These are phyloP conservation scores for Copromyces sp. DNA, from an alignment of 495 filamentous ascomycete species.

Conservation along the genomic window DNA sequence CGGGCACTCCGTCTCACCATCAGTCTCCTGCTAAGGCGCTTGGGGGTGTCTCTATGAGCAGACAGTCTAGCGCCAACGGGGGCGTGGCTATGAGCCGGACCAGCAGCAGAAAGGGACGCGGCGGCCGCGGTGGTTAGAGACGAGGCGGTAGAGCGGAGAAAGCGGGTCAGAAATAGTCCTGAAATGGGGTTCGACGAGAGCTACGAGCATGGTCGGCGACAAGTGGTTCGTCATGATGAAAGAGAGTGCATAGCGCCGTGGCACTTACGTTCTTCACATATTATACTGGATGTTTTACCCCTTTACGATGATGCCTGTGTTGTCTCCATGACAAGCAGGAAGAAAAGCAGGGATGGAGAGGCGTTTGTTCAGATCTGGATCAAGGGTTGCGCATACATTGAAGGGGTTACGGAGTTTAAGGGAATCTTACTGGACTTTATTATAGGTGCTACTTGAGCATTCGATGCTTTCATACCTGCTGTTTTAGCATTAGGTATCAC, in stretches of 20 bases:
- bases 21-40: slow-evolving; percentile 17
- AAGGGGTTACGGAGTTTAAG: not conserved
- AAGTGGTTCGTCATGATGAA: not conserved
- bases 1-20: slow-evolving; percentile 17
- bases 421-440: not conserved
- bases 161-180: not conserved
- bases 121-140: slow-evolving; percentile 17
- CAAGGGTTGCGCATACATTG: not conserved
- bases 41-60: slow-evolving; percentile 38
- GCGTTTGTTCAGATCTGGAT: not conserved
- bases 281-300: not conserved
- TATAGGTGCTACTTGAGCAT: not conserved
- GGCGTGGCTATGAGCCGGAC: slow-evolving; percentile 42
- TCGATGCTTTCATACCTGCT: not conserved
- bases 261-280: not conserved
- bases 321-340: not conserved
- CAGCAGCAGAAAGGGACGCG: slow-evolving; percentile 25
- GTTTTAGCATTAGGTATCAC: not conserved
- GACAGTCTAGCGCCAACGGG: slow-evolving; percentile 35
- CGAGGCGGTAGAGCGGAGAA: not conserved
- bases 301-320: not conserved
- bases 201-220: not conserved
- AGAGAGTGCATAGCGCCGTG: not conserved
- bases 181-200: not conserved
- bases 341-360: not conserved